phyloP scores from a whole-genome alignment of 2,329 filamentous ascomycete species.

The Diaporthe ampelina region DNA sequence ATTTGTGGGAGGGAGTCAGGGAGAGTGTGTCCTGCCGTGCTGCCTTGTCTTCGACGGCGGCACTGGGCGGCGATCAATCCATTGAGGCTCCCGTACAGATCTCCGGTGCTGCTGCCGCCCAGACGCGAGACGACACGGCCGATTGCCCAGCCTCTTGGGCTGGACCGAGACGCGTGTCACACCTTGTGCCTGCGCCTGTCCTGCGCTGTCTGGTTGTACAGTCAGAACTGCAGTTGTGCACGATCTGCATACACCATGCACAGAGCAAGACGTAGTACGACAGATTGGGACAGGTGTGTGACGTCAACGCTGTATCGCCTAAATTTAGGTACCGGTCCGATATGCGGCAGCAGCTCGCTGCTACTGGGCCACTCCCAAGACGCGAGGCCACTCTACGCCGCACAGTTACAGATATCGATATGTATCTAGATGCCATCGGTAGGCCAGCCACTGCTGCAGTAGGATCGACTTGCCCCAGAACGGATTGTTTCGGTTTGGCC shows the following conservation, averaged over 20 bases:
- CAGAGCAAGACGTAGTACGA: neutral
- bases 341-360: neutral
- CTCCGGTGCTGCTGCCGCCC: neutral
- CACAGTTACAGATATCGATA: neutral
- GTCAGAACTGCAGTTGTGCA: conserved; percentile 4
- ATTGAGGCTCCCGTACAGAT: neutral
- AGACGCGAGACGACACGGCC: neutral
- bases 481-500: neutral
- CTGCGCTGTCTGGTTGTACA: neutral
- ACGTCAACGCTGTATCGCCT: conserved; percentile 24
- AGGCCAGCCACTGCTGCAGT: too few relatives aligned
- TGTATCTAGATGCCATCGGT: neutral
- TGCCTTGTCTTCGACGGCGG: neutral
- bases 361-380: neutral
- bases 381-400: neutral
- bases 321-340: conserved; percentile 21
- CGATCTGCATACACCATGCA: conserved; percentile 1
- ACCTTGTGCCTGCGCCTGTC: neutral
- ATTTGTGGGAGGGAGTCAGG: too few relatives aligned
- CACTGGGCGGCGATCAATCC: neutral
- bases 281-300: neutral
- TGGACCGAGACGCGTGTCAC: conserved; percentile 23
- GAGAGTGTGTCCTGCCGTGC: neutral
- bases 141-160: conserved; percentile 18
- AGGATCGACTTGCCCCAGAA: neutral